A percentile compares a stretch with the other conserved stretches of the same genome.
These are phyloP conservation scores for Aspergillus unguis DNA, from an alignment of 2,329 filamentous ascomycete genomes.

Conservation along the genomic window DNA sequence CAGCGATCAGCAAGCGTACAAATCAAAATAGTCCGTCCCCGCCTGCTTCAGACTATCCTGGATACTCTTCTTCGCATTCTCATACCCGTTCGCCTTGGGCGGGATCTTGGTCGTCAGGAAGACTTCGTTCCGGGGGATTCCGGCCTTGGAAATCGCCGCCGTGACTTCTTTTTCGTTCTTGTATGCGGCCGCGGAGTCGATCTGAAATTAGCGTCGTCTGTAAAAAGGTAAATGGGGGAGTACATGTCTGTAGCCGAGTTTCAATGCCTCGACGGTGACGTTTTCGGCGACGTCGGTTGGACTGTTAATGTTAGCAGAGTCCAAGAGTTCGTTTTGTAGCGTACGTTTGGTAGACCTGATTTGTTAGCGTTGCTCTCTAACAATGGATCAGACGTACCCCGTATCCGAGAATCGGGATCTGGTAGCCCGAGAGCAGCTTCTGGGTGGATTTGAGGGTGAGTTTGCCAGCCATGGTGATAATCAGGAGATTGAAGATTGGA, in stretches of 20 bases:
- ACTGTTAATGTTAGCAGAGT: slow-evolving; percentile 27
- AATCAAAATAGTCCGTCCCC: slow-evolving; percentile 65
- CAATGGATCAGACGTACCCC: slow-evolving; percentile 33
- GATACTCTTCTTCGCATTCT: slow-evolving; percentile 62
- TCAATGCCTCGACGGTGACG: slow-evolving; percentile 56
- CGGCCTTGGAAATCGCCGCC: slow-evolving; percentile 51
- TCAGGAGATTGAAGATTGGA: not conserved
- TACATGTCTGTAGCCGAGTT: slow-evolving; percentile 57
- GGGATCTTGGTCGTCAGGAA: slow-evolving; percentile 65
- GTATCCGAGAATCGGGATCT: slow-evolving; percentile 42
- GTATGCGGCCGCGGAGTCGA: slow-evolving; percentile 59
- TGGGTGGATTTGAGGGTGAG: slow-evolving; percentile 35
- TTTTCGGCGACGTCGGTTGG: slow-evolving; percentile 57
- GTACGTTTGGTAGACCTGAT: slow-evolving; percentile 42
- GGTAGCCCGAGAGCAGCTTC: slow-evolving; percentile 39
- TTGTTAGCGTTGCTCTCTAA: not conserved
- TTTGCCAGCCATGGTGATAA: not conserved
- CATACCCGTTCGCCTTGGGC: slow-evolving; percentile 55
- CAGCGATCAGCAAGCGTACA: too few relatives aligned
- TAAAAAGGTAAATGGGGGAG: slow-evolving; percentile 4
- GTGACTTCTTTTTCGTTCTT: slow-evolving; percentile 56
- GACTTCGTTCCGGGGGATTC: slow-evolving; percentile 53
- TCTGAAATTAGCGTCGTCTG: slow-evolving; percentile 27
- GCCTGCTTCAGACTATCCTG: slow-evolving; percentile 60
- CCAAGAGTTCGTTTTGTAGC: slow-evolving; percentile 7